phyloP scores from a whole-genome alignment of 2,329 filamentous ascomycete genomes.

The Ophiocordyceps camponoti-floridani region DNA sequence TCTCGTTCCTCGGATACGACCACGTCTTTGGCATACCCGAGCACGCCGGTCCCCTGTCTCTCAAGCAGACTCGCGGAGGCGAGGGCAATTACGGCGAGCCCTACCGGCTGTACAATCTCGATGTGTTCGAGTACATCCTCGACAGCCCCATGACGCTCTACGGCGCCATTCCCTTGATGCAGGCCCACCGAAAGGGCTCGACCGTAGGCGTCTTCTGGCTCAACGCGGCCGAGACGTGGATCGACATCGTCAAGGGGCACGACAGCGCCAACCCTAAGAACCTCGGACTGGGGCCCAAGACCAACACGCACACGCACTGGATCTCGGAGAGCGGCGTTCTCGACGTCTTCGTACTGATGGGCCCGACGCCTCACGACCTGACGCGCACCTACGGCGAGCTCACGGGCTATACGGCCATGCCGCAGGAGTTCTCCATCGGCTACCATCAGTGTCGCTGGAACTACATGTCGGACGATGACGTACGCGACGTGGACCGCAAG shows the following conservation, averaged over 20 bases:
- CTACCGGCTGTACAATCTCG: slow-evolving; percentile 87
- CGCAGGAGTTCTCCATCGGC: slow-evolving; percentile 78
- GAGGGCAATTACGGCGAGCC: slow-evolving; percentile 74
- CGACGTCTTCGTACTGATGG: slow-evolving; percentile 88
- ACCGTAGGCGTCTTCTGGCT: slow-evolving; percentile 96
- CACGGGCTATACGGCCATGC: slow-evolving; percentile 79
- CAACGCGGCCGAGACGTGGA: slow-evolving; percentile 92
- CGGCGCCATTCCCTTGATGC: slow-evolving; percentile 94
- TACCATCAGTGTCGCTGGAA: slow-evolving; percentile 99
- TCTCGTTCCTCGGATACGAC: slow-evolving; percentile 79
- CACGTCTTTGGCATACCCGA: slow-evolving; percentile 92
- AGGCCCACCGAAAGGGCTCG: slow-evolving; percentile 84
- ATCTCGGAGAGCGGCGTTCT: slow-evolving; percentile 81
- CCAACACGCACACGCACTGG: slow-evolving; percentile 83
- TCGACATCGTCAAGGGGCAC: slow-evolving; percentile 77
- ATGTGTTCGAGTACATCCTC: slow-evolving; percentile 95
- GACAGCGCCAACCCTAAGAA: slow-evolving; percentile 57
- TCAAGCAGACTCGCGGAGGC: slow-evolving; percentile 81
- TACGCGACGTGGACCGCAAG: slow-evolving; percentile 88
- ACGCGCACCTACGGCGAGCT: slow-evolving; percentile 72
- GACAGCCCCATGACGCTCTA: slow-evolving; percentile 98
- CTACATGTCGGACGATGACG: slow-evolving; percentile 91
- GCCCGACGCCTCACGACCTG: slow-evolving; percentile 68
- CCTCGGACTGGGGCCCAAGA: slow-evolving; percentile 50
- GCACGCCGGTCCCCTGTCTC: slow-evolving; percentile 71